phyloP scores from a whole-genome alignment of 352 stramenopile species.

The Pythium chondricola region DNA sequence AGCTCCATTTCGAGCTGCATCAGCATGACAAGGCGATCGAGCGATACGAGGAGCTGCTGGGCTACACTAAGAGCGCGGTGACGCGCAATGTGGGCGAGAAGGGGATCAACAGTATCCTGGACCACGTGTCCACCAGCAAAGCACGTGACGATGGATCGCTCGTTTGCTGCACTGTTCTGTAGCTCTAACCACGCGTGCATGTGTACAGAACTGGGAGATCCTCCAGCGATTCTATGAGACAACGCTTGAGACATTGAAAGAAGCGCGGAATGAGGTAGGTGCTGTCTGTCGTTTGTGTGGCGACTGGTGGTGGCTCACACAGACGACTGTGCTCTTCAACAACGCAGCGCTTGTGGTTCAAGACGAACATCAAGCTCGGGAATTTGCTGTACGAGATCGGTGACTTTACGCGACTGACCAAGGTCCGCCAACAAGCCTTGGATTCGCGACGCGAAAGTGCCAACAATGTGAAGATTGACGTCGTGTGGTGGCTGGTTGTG shows the following conservation, averaged over 20 bases:
- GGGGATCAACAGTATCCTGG: slow-evolving; percentile 93
- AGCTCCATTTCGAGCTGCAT: slow-evolving; percentile 83
- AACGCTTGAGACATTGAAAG: slow-evolving; percentile 79
- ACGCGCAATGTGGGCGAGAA: slow-evolving; percentile 94
- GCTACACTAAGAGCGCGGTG: slow-evolving; percentile 83
- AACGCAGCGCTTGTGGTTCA: slow-evolving; percentile 91
- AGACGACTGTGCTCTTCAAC: not conserved
- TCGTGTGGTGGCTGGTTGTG: not conserved
- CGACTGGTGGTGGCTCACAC: not conserved
- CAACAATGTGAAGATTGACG: not conserved
- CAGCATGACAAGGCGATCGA: slow-evolving; percentile 68
- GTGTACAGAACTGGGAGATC: slow-evolving; percentile 68
- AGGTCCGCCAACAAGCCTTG: slow-evolving; percentile 24
- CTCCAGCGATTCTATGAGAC: slow-evolving; percentile 83
- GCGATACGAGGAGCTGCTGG: slow-evolving; percentile 87
- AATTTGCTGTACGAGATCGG: slow-evolving; percentile 88
- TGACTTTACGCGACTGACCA: slow-evolving; percentile 64
- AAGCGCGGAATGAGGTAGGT: slow-evolving; percentile 65
- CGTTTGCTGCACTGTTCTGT: not conserved
- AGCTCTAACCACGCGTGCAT: not conserved
- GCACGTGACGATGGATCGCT: slow-evolving; percentile 4
- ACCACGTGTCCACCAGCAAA: slow-evolving; percentile 89
- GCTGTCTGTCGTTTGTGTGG: slow-evolving; percentile 7
- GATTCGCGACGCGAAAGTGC: not conserved
- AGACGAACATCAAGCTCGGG: slow-evolving; percentile 93